phyloP scores from a whole-genome alignment of 2,329 filamentous ascomycete species.

The Malbranchea zuffiana region DNA sequence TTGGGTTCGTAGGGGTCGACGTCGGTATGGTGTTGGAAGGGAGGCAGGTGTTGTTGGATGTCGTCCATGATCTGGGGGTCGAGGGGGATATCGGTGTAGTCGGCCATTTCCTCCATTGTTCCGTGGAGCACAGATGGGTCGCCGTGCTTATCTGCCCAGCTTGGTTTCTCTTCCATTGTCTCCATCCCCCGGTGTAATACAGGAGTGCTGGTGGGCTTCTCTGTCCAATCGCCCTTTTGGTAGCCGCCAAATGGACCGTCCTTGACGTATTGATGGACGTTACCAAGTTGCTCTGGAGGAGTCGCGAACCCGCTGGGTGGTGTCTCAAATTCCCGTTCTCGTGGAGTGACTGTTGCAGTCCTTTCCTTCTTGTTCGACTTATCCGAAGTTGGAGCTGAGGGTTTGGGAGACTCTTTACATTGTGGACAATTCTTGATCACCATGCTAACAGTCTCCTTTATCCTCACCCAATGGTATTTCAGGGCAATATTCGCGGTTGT shows the following conservation, averaged over 20 bases:
- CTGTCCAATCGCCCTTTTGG: too few relatives aligned
- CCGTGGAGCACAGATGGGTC: constrained; percentile 17
- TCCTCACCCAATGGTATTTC: constrained; percentile 92
- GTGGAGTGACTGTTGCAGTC: constrained; percentile 12
- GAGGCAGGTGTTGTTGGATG: constrained; percentile 35
- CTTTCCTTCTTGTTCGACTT: constrained; percentile 16
- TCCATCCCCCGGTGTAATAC: constrained; percentile 20
- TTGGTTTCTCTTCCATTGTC: constrained; percentile 23
- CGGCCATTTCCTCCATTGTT: constrained; percentile 28
- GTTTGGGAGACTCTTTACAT: constrained; percentile 70
- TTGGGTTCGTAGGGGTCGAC: constrained; percentile 27
- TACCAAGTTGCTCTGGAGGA: constrained; percentile 12
- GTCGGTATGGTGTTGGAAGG: constrained; percentile 30
- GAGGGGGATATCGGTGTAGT: constrained; percentile 44
- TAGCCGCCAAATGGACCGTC: constrained; percentile 25
- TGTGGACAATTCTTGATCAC: constrained; percentile 85
- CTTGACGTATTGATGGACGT: constrained; percentile 15
- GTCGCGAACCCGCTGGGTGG: constrained; percentile 13
- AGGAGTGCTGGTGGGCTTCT: not conserved
- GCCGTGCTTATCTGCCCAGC: too few relatives aligned
- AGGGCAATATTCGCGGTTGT: constrained; percentile 90
- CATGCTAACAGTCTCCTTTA: constrained; percentile 92
- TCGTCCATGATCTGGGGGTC: constrained; percentile 53
- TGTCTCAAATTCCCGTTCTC: constrained; percentile 10
- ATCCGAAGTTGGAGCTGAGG: constrained; percentile 25